Base-by-base conservation (phyloP, 371 early-diverging fungal genomes). In the Mucor lusitanicus region DNA sequence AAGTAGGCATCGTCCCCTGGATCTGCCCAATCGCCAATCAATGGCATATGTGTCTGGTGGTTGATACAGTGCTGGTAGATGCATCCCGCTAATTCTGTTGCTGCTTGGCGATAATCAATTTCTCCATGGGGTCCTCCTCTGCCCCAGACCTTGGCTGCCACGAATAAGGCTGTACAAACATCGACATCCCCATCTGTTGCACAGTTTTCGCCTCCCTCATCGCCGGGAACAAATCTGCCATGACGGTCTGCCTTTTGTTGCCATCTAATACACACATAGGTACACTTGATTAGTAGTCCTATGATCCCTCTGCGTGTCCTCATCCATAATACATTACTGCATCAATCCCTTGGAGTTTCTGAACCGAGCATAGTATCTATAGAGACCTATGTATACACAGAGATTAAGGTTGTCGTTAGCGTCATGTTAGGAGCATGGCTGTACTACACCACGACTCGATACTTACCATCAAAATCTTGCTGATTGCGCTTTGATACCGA, bases 181-280 rank as follows among this genome's bases (percentile, higher is more conserved):
- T 88, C 88, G 21, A 86, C 83, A 58, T 87, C 88, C 5, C 88
- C 88, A 21, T 88, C 88, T 0, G 87, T 86, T 3, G 87, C 86
- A 73, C 85, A 85, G 50, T 79, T 72, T 17, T 81, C 74, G 11
- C 86, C 85, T 13, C 86, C 86, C 74, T 80, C 78, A 28, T 81
- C 80, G 39, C 80, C 83, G 58, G 81, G 78, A 7, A 81, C 67
- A 65, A 81, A 85, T 11, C 69, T 59, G 0, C 80, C 82, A 15
- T 61, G 39, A 30, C 35, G 64, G 6, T 63, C 59, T n/a, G 50
- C 33, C 61, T 84, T 82, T 72, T 88, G 88, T 61, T 88, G 87
- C 88, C 88, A 88, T 68, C 77, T 76, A 60, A 40, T 40, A 35
- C 37, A 12, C 12, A 35, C 12, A 35, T 3, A 3, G 19, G n/a